Evolutionary conservation across 352 stramenopile species (phyloP), one percentile per base, ranked within the genome.

Genomic region (Globisporangium canariense): DNA sequence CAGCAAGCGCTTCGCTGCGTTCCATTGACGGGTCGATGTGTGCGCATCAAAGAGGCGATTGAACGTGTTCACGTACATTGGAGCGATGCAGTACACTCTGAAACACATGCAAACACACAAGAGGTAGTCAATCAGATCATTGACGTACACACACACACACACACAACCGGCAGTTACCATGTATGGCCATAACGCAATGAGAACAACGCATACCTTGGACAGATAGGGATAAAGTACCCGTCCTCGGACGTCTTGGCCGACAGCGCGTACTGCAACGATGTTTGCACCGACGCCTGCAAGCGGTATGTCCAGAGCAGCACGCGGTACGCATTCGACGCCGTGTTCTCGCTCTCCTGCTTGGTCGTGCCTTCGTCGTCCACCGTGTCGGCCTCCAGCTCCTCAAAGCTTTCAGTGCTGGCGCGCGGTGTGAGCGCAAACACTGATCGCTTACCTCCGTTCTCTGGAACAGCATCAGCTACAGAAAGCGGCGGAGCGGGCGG

Each of bases 221-320:
- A 83, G 34, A 94, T 91, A 25, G 86, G 79, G 32, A 94, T 83
- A 34, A 94, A 92, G 47, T 85, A 91, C 3, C 86, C 83, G 47
- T 94, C 86, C 13, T 94, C 86, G 6, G 83, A 90, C 7, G 86
- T 82, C 62, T 94, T 94, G 4, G 86, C 81, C 30, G 89, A 91
- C 20, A 90, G 51, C 36, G 83, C 83, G 51, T 92, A 90, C 65
- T 90, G 78, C 28, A 94, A 68, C 18, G 86, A 79, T 11, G 71
- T 87, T 57, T 92, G 83, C 25, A 94, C 70, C 5, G 86, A 91
- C 16, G 80, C 78, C 49, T 94, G 86, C 18, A 94, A 68, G 59
- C 86, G 64, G 49, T 91, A 91, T 18, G 83, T 94, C 86, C 86
- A 94, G 16, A 92, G 73, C 62, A 94, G 58, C 53, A 94, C 77